Base-by-base conservation (phyloP, 257 asterid genomes). In the Penstemon eatonii region DNA sequence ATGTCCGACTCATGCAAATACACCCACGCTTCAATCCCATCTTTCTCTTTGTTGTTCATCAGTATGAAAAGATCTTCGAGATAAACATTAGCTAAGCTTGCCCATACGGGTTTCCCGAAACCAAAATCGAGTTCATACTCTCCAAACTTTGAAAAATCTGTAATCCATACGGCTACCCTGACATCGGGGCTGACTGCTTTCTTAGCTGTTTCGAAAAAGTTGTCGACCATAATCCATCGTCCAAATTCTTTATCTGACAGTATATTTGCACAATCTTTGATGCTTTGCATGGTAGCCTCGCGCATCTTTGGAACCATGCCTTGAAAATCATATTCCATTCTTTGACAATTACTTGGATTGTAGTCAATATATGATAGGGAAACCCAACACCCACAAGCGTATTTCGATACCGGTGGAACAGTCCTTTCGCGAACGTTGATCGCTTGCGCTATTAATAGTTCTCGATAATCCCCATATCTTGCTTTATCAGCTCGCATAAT, bases 61-160 rank as follows among this genome's bases (percentile, higher is more conserved):
- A 80, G 54, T 38, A 75, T 39, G 52, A 73, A 57, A 19, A 66
- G 47, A 12, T 80, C 76, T 38, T 51, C 12, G 1, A 71, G 53
- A 3, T 76, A 74, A 6, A 56, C 65, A 38, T 61, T 37, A 0
- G 52, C 74, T 52, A 76, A 37, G 61, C 81, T 76, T 45, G 72
- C 74, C 84, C 84, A 80, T 2, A 36, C 15, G 0, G 81, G 75
- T 8, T 66, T 76, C 45, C 81, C 81, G 13, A 73, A 72, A 1
- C 81, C 84, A 13, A 80, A 76, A 61, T 80, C 84, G 12, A 72
- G 41, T 11, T 73, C 72, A n/a, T 80, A 80, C 3, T 58, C 73
- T 7, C 74, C 73, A 11, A 73, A 80, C 38, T 75, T 73, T 46
- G 81, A 76, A 76, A 76, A 76, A 50, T 75, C 79, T 10, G 63